A percentile compares a stretch with the other conserved stretches of the same genome.
phyloP scores from a whole-genome alignment of 2,329 filamentous ascomycete species.

The Corinectria fuckeliana region DNA sequence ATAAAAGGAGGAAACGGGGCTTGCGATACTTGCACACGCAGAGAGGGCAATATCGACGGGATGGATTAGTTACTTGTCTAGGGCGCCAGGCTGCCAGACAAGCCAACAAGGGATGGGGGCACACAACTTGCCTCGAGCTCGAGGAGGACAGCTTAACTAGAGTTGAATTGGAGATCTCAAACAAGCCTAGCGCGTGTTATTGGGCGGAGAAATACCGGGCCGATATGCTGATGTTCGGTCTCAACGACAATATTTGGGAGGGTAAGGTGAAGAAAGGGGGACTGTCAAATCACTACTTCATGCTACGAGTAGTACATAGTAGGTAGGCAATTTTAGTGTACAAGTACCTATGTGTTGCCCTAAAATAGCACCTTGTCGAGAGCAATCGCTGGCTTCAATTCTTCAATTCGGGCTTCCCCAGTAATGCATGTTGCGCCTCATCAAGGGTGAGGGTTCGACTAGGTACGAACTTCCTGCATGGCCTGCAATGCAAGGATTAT shows the following conservation, averaged over 20 bases:
- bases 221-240: background rate
- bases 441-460: background rate
- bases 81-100: slow-evolving; percentile 26
- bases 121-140: slow-evolving; percentile 13
- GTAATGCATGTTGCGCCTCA: background rate
- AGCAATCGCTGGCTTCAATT: too few relatives aligned
- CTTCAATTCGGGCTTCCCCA: too few relatives aligned
- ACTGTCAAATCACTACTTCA: background rate
- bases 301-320: too few relatives aligned
- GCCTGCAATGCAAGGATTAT: slow-evolving; percentile 11
- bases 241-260: background rate
- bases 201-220: slow-evolving; percentile 22
- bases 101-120: slow-evolving; percentile 33
- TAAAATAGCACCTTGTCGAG: background rate
- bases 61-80: slow-evolving; percentile 27
- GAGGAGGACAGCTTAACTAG: slow-evolving; percentile 36
- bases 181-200: slow-evolving; percentile 25
- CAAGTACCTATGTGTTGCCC: background rate
- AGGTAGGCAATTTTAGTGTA: background rate
- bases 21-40: slow-evolving; percentile 22
- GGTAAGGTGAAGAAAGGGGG: background rate
- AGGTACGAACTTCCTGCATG: background rate
- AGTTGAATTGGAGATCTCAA: slow-evolving; percentile 31
- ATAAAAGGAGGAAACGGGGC: slow-evolving; percentile 16
- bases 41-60: slow-evolving; percentile 33